Evolutionary conservation across 1,284 basidiomycete genomes (phyloP).

Genomic region (Serendipita sp.): DNA sequence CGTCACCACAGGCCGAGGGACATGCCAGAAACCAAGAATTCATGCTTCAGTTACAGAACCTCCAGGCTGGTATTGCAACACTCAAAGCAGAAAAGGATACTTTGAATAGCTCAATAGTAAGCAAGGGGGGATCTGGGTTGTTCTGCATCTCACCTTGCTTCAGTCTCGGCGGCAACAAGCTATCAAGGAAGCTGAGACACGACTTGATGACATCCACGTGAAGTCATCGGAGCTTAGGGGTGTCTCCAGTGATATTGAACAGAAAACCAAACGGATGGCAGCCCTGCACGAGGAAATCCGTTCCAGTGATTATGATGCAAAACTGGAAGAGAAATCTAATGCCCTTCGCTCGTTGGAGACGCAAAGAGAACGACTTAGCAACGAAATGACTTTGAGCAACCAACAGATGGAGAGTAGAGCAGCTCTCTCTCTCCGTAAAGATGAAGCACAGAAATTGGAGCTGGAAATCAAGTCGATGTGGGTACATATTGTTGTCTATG

Average conservation of each 20-base stretch:
- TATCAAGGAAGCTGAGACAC: slow-evolving; percentile 37
- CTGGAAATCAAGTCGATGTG: slow-evolving; percentile 55
- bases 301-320: slow-evolving; percentile 53
- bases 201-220: slow-evolving; percentile 41
- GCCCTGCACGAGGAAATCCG: slow-evolving; percentile 45
- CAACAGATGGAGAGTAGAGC: slow-evolving; percentile 75
- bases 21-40: slow-evolving; percentile 43
- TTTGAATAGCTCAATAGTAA: slow-evolving; percentile 49
- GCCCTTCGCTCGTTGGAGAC: slow-evolving; percentile 53
- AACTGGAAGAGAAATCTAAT: slow-evolving; percentile 43
- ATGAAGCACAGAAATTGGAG: slow-evolving; percentile 51
- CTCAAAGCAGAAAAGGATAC: slow-evolving; percentile 17
- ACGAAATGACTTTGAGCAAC: slow-evolving; percentile 62
- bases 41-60: slow-evolving; percentile 34
- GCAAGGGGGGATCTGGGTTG: slow-evolving; percentile 14
- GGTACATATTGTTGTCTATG: slow-evolving; percentile 19
- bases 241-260: slow-evolving; percentile 50
- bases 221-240: slow-evolving; percentile 44
- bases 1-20: slow-evolving; percentile 31
- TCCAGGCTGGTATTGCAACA: slow-evolving; percentile 32
- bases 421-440: slow-evolving; percentile 61
- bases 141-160: not conserved
- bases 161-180: slow-evolving; percentile 38
- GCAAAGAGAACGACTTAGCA: slow-evolving; percentile 53
- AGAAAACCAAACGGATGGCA: slow-evolving; percentile 44